These are phyloP conservation scores for Mycosphaerella sp. DNA, from an alignment of 2,329 filamentous ascomycete species.

Conservation along the genomic window DNA sequence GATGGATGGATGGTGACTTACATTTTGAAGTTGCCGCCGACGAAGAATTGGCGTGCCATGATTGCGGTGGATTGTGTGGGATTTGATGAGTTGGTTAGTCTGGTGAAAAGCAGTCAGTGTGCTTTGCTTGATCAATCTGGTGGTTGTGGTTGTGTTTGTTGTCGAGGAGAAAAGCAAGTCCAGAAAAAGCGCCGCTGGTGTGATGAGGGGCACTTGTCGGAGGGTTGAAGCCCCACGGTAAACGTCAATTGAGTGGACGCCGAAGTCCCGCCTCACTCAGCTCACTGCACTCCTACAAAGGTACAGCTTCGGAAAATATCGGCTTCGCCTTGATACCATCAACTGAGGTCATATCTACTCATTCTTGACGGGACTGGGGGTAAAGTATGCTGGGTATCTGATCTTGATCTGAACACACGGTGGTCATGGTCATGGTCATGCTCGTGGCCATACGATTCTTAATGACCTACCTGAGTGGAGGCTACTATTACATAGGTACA, in stretches of 20 bases:
- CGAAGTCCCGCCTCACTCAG: neutral
- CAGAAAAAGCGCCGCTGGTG: neutral
- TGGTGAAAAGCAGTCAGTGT: neutral
- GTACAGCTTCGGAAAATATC: neutral
- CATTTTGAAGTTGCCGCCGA: slow-evolving; percentile 88
- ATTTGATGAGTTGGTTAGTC: neutral
- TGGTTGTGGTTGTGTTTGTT: neutral
- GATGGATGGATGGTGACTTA: slow-evolving; percentile 41
- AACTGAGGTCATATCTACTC: neutral
- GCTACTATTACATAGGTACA: slow-evolving; percentile 10
- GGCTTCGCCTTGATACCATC: neutral
- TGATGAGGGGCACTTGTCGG: neutral
- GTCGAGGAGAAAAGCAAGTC: neutral
- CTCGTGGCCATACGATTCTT: slow-evolving; percentile 1
- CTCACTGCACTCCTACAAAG: neutral
- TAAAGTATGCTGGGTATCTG: neutral
- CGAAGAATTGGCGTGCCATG: slow-evolving; percentile 41
- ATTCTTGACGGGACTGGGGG: neutral
- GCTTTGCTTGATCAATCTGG: neutral
- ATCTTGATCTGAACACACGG: neutral
- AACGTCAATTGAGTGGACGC: neutral
- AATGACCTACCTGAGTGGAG: slow-evolving; percentile 12
- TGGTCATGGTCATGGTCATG: neutral
- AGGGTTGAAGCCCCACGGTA: neutral
- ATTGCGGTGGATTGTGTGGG: slow-evolving; percentile 23